Evolutionary conservation across 2,329 filamentous ascomycete genomes (phyloP), one percentile per base, ranked within the genome.

Genomic region (Allantophomopsis cytisporea): DNA sequence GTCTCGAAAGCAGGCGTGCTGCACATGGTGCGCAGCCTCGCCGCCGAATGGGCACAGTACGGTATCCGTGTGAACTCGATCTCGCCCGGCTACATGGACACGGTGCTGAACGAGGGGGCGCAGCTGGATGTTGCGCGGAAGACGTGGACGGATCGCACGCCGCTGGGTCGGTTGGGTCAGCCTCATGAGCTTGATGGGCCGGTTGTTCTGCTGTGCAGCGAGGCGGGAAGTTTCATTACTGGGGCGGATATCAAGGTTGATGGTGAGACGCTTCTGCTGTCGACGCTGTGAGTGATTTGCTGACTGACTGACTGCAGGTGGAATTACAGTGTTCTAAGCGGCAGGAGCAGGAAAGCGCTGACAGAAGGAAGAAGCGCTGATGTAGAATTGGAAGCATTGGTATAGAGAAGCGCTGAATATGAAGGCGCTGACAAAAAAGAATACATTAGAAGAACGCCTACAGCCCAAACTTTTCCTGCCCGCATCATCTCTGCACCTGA

Each of bases 11-110:
- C 73, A 10, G 73, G 65, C 18, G 71, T 76, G 0, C 62, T 75
- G 39, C 73, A 77, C 49, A 63, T 78, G 31, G 68, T 60, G 16
- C 65, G 72, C 32, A 75, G 73, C 36, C 59, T 78, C 3, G 73
- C 73, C 2, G 58, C 68, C 13, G 73, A 77, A 57, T 78, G 73
- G 73, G 73, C 73, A 16, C 56, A 62, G 23, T 61, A 75, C 54
- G 69, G 68, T 23, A 79, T 80, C 41, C 65, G 76, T 10, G 68
- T 80, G 43, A 80, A 80, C 54, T 77, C 73, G 0, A 62, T 80
- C 37, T 77, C 72, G 31, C 74, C 76, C 0, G 76, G 76, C 3
- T 71, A 71, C 47, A 71, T 71, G 41, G 60, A 66, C 2, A 71
- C 68, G 2, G 66, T 67, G 2, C 79, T 80, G 75, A 73, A 77